Base-by-base conservation (phyloP, 306 rosid genomes). In the Prunus salicina region DNA sequence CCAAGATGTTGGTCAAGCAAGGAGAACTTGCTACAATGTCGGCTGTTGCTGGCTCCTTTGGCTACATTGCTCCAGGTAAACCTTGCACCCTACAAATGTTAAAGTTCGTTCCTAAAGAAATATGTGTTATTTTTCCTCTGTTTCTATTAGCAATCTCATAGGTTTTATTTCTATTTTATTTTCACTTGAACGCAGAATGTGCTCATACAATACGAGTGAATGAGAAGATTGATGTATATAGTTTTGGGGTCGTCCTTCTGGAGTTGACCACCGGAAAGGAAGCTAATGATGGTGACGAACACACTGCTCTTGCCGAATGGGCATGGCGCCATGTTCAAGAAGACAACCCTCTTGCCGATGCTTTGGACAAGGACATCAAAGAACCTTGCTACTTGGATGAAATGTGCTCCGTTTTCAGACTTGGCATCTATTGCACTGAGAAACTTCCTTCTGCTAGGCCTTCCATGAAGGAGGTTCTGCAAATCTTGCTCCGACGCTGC, bases 11-110 rank as follows among this genome's bases (percentile, higher is more conserved):
- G 81, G 74, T 84, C 68, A 89, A 79, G 63, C 88, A 93, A 19
- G 97, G 91, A 65, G 92, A 95, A 77, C 80, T 85, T 45, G 88
- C 89, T n/a, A 89, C 91, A 6, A 78, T 89, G 92, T 95, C 98
- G 12, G 58, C 86, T 32, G 90, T 92, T 13, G 91, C 85, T n/a
- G 98, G 98, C 20, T 88, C 98, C 22, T 76, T 95, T 38, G 98
- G 98, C 80, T 95, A 95, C 83, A 84, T 95, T 74, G 98, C 98
- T 75, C 98, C 98, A 82, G 97, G 97, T 95, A 64, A 84, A 47
- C 65, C 34, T 71, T 13, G 2, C 22, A 20, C 45, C 65, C 43
- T 20, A 53, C 46, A 69, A 25, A 28, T 28, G 47, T 7, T 71
- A 5, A 32, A 32, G 62, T 19, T 53, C 12, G 64, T 34, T 14